Evolutionary conservation across 305 asterid species (phyloP), one percentile per base, ranked within the genome.

Genomic region (Withania somnifera): DNA sequence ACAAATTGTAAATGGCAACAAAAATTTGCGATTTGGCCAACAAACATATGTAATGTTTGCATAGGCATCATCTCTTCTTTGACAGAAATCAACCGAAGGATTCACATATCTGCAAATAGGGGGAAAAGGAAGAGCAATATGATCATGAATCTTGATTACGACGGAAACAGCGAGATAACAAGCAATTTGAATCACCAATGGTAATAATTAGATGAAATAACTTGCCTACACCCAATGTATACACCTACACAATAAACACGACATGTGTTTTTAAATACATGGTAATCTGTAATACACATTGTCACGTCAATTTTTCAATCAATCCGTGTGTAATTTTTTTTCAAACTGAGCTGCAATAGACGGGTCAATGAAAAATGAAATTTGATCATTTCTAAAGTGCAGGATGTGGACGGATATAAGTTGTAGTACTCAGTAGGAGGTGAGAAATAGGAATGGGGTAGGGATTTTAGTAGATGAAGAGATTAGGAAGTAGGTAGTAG

Each of bases 11-110:
- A 52, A 42, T 64, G 24, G 34, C n/a, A 28, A 61, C 40, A 36
- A 28, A 28, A 61, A 26, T 28, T 61, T 61, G 40, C 13, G 69
- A 32, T 5, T 28, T 7, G 69, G 69, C 32, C 69, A 26, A 61
- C 69, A 60, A 26, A 26, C 38, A 61, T 61, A 67, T 80, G 36
- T 61, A 76, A 11, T 36, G 45, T 60, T 30, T 11, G 66, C 82
- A 57, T 30, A 14, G 22, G 82, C 67, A 80, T 76, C 82, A 73
- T 84, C 75, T 64, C 87, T 40, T 81, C 82, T 52, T 52, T 11
- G 80, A 40, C 20, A 32, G 73, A 54, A 77, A 50, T 78, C 73
- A 42, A 45, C 75, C 79, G 26, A 11, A 38, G 76, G 28, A 38
- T 50, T 28, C 26, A 34, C 61, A 38, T 22, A 38, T 9, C 80